Evolutionary conservation across 1,284 basidiomycete genomes (phyloP), one percentile per base, ranked within the genome.

Genomic region (Phellopilus nigrolimitatus): DNA sequence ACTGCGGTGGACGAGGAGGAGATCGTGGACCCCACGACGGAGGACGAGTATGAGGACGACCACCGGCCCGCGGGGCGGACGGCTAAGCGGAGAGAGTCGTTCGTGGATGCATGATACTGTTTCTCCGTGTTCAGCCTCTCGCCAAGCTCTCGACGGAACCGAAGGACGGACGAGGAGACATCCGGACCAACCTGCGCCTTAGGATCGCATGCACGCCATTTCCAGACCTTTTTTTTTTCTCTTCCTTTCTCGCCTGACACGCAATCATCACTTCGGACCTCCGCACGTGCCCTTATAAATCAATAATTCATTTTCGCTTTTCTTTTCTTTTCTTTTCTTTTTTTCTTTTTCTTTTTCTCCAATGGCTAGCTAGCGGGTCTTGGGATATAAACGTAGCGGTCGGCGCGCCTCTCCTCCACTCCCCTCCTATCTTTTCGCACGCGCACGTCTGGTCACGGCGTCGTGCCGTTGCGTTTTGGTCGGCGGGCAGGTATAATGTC

Each of bases 21-120:
- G 39, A 60, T 60, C 17, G 59, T 67, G 31, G 77, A 76, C 58
- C 68, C 71, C 42, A 76, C 74, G 50, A 79, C 80, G 27, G 82
- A 85, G 59, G 74, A 73, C 38, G 71, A 72, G 45, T 68, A 77
- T 57, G 69, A 69, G 51, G 68, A 69, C 22, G 67, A 66, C n/a
- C n/a, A n/a, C 28, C 43, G 40, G 21, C 54, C 44, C 12, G 30
- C 33, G 9, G 43, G 49, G 24, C 15, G 49, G 37, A 36, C 40
- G 30, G 33, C 33, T 17, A 43, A 25, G n/a, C 48, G 45, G 12
- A 39, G 47, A 15, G 43, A 27, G 19, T 37, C 46, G 3, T 36
- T 27, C 38, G 58, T 66, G 60, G 53, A 61, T 49, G 12, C 64
- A 49, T 64, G 55, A 62, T 47, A 28, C 21, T 22, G 3, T 38